Evolutionary conservation across 345 rosid genomes (phyloP).

Genomic region (Pugionium cornutum): DNA sequence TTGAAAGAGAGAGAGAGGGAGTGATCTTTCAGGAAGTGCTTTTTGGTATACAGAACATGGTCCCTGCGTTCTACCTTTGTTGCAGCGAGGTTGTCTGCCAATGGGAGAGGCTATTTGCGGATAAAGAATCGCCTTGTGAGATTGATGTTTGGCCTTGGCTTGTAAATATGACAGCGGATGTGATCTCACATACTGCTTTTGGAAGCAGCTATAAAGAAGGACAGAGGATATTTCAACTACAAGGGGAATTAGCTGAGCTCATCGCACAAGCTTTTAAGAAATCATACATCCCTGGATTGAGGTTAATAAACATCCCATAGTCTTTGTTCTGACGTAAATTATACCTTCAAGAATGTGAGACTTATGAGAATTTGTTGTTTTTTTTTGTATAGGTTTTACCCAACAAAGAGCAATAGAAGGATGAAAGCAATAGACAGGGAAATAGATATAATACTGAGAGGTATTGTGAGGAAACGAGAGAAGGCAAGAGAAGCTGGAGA

Average conservation of each 20-base stretch:
- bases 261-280: conserved; percentile 33
- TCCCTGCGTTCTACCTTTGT: conserved; percentile 40
- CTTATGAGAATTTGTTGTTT: background rate
- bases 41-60: conserved; percentile 40
- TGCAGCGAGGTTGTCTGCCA: conserved; percentile 35
- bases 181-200: conserved; percentile 47
- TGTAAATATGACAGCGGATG: conserved; percentile 45
- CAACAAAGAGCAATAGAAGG: conserved; percentile 46
- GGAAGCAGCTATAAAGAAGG: conserved; percentile 50
- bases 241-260: conserved; percentile 39
- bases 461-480: conserved; percentile 45
- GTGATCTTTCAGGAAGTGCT: background rate
- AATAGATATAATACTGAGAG: conserved; percentile 32
- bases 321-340: conserved; percentile 1
- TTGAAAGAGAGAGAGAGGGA: no score
- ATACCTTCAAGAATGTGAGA: conserved; percentile 3
- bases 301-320: conserved; percentile 18
- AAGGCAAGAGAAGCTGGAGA: conserved; percentile 42
- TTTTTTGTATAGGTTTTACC: conserved; percentile 44
- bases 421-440: conserved; percentile 44
- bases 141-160: conserved; percentile 48
- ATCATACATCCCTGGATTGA: conserved; percentile 44
- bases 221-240: conserved; percentile 40
- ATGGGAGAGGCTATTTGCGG: conserved; percentile 37
- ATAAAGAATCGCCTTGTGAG: conserved; percentile 31